Evolutionary conservation across 2,329 filamentous ascomycete genomes (phyloP).

Genomic region (Botryotinia narcissicola): DNA sequence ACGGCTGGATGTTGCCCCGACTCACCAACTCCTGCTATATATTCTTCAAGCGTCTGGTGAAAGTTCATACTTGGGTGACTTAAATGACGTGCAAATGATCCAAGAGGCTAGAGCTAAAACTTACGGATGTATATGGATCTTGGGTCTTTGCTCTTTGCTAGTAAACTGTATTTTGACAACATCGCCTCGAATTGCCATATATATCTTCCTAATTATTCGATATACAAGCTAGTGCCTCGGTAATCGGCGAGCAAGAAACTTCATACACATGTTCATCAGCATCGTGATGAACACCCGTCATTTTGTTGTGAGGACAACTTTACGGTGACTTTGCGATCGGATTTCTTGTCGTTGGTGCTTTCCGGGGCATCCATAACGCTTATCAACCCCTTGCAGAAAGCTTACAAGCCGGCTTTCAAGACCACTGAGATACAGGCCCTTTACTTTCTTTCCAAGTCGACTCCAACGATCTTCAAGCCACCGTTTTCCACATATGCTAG

Average conservation of each 20-base stretch:
- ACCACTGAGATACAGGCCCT: not conserved
- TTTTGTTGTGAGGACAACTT: not conserved
- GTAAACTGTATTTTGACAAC: not conserved
- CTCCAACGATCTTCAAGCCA: slow-evolving; percentile 59
- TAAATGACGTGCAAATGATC: slow-evolving; percentile 2
- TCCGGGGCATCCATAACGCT: not conserved
- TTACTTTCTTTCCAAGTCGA: slow-evolving; percentile 37
- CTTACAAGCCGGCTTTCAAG: not conserved
- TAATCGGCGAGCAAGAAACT: not conserved
- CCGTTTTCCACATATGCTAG: slow-evolving; percentile 70
- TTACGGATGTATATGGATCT: not conserved
- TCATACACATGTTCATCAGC: not conserved
- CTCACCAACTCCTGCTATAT: not conserved
- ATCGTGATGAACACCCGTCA: not conserved
- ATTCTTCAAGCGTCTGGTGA: not conserved
- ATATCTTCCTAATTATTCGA: not conserved
- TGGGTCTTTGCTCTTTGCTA: not conserved
- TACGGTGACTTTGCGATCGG: not conserved
- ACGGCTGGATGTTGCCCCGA: slow-evolving; percentile 12
- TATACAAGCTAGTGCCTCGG: not conserved
- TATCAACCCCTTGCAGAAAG: not conserved
- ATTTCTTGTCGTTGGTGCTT: not conserved
- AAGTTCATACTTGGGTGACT: not conserved
- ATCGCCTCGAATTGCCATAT: not conserved
- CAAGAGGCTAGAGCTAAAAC: not conserved